Evolutionary conservation across 2,329 filamentous ascomycete genomes (phyloP), one percentile per base, ranked within the genome.

Genomic region (Orbilia blumenaviensis): DNA sequence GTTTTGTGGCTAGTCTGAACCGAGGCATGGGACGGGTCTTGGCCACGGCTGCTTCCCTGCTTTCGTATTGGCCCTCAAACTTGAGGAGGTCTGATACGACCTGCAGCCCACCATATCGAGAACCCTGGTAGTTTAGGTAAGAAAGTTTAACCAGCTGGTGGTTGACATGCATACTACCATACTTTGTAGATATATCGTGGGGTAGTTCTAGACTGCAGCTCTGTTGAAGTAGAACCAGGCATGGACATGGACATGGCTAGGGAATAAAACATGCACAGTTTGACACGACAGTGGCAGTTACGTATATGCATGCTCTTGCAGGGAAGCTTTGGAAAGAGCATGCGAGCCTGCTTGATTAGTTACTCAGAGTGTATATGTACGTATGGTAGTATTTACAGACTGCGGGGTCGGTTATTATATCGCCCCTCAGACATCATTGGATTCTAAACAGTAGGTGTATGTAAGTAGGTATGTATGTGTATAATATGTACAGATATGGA

Each of bases 21-120:
- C 71, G 71, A 75, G 71, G 71, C 71, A 74, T 62, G 44, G 54
- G 32, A 18, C 54, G 18, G 62, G 62, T 27, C 42, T 73, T 73
- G 46, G 63, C 63, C 63, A 66, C 50, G 44, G n/a, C 29, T 18
- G 34, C 61, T 23, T 18, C 62, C 41, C 18, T 32, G 48, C 50
- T 44, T 71, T 71, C 71, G 71, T 68, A 75, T 75, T 63, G 46
- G 62, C 36, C 62, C 42, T 9, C 62, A 42, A 74, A 12, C 68
- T 74, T 66, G 69, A 44, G 69, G 69, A 66, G 66, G 52, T 74
- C 50, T 29, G 62, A 74, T 71, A 71, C 66, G 66, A 71, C 56
- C 25, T 38, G 54, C 27, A 61, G 18, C 27, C 48, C 48, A 25
- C 27, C n/a, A 12, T 3, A 36, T 50, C 42, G 5, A 10, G 18